Evolutionary conservation across 306 rosid species (phyloP), one percentile per base, ranked within the genome.

Genomic region (Prunus dulcis): DNA sequence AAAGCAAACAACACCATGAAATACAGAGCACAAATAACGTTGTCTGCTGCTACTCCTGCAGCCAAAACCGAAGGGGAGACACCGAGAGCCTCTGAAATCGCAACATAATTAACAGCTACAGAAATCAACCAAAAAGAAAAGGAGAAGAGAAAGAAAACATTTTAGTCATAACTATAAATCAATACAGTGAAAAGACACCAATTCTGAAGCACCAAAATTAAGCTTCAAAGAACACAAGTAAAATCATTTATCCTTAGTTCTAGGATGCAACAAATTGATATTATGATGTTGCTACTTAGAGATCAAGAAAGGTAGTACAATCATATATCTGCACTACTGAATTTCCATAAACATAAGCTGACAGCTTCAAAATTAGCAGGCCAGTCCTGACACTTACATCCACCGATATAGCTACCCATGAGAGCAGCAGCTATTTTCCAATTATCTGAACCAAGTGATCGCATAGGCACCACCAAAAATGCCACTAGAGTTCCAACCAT

Each of bases 381-480:
- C 65, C 45, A 22, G 45, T 43, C 64, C 15, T 14, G 17, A 79
- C 22, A 83, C 87, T 83, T 82, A 86, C 90, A 83, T 83, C 87
- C 90, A 67, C 87, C 90, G 60, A 86, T 84, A 56, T 86, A 86
- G 74, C 86, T 86, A 25, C 87, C 88, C 87, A 87, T 84, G 64
- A 87, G 81, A 43, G 87, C 91, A 63, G 88, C 76, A 62, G 85
- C 91, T 73, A 84, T 74, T 69, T 87, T 87, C 85, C 91, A 84
- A 72, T 81, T 87, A 76, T 87, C 91, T n/a, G 76, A 73, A 43
- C 91, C 88, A 63, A 87, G 85, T 27, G 91, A 82, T 60, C 81
- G 84, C 88, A 87, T 87, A 62, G 84, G 88, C 74, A 84, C 85
- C 76, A 87, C 3, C 14, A 67, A 65, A 82, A 82, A 84, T 45